Percentiles rank a stretch among this genome's conserved stretches.
phyloP scores from a whole-genome alignment of 768 basidiomycete species.

The Russula emetica region DNA sequence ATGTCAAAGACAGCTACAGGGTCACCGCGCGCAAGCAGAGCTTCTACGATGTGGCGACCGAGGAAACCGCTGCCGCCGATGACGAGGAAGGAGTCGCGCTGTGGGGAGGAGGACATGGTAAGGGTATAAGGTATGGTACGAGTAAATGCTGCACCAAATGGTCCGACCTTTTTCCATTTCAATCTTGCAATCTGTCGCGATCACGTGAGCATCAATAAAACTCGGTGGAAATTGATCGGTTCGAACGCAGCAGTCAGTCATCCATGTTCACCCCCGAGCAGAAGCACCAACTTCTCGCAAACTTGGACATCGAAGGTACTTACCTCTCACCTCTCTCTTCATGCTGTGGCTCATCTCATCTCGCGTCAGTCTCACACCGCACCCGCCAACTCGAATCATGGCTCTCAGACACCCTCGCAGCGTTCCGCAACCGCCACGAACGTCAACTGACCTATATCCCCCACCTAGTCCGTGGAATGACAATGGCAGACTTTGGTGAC shows the following conservation, averaged over 20 bases:
- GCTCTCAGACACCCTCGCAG: slow-evolving; percentile 68
- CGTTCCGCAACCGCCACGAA: slow-evolving; percentile 72
- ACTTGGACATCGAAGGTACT: slow-evolving; percentile 76
- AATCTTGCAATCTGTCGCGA: slow-evolving; percentile 14
- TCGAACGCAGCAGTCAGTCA: neutral
- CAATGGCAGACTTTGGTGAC: slow-evolving; percentile 72
- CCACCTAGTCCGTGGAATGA: slow-evolving; percentile 64
- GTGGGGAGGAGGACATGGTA: slow-evolving; percentile 13
- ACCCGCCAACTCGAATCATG: slow-evolving; percentile 70
- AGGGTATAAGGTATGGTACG: neutral
- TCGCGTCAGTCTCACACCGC: slow-evolving; percentile 60
- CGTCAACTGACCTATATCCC: slow-evolving; percentile 70
- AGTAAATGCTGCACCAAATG: neutral
- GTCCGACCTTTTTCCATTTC: neutral
- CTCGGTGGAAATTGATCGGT: neutral
- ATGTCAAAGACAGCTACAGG: slow-evolving; percentile 85
- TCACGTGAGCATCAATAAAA: slow-evolving; percentile 5
- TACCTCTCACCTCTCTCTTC: neutral
- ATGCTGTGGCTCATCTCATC: neutral
- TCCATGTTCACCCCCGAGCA: slow-evolving; percentile 54
- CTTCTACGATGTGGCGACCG: slow-evolving; percentile 86
- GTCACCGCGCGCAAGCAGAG: slow-evolving; percentile 73
- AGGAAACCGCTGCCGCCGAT: slow-evolving; percentile 93
- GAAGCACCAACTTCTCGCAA: slow-evolving; percentile 68
- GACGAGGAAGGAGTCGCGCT: slow-evolving; percentile 72